Conservation (phyloP, 1,284 basidiomycete species). For the Rhodotorula mucilaginosa region DNA sequence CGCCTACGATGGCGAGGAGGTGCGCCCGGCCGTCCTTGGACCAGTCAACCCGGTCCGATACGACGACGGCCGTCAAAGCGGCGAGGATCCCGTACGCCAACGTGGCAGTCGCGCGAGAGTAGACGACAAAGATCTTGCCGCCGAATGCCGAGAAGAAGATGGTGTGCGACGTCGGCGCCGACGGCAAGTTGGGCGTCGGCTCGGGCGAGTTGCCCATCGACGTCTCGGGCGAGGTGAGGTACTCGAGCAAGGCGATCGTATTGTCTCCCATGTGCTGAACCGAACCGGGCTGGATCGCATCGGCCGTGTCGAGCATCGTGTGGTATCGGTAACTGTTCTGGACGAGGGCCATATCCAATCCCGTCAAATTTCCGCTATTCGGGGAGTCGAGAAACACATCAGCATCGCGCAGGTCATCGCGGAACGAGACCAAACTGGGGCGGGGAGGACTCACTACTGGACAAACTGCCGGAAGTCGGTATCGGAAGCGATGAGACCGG, state of each 20-base stretch:
- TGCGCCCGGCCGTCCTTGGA: slow-evolving; percentile 47
- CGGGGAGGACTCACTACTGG: slow-evolving; percentile 51
- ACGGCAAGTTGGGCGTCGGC: slow-evolving; percentile 35
- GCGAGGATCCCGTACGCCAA: slow-evolving; percentile 61
- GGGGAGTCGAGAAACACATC: no score
- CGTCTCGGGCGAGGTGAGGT: slow-evolving; percentile 65
- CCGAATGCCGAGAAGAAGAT: slow-evolving; percentile 70
- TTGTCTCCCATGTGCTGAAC: slow-evolving; percentile 89
- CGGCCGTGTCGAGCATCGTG: slow-evolving; percentile 62
- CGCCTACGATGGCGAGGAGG: slow-evolving; percentile 57
- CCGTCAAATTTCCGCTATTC: slow-evolving; percentile 54
- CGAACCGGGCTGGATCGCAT: slow-evolving; percentile 75
- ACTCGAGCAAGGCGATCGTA: slow-evolving; percentile 72
- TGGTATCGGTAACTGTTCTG: slow-evolving; percentile 71
- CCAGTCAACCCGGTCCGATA: slow-evolving; percentile 52
- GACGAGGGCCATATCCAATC: slow-evolving; percentile 80
- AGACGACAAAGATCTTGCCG: slow-evolving; percentile 64
- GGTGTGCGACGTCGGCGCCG: slow-evolving; percentile 59
- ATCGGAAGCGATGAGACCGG: slow-evolving; percentile 85
- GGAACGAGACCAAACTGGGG: background rate
- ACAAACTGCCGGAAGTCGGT: slow-evolving; percentile 18
- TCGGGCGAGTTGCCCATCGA: slow-evolving; percentile 56
- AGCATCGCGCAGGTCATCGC: background rate
- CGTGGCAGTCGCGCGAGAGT: slow-evolving; percentile 66
- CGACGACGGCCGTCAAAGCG: slow-evolving; percentile 52